phyloP scores from a whole-genome alignment of 1,139 yeast genomes.

The Scheffersomyces illinoinensis region DNA sequence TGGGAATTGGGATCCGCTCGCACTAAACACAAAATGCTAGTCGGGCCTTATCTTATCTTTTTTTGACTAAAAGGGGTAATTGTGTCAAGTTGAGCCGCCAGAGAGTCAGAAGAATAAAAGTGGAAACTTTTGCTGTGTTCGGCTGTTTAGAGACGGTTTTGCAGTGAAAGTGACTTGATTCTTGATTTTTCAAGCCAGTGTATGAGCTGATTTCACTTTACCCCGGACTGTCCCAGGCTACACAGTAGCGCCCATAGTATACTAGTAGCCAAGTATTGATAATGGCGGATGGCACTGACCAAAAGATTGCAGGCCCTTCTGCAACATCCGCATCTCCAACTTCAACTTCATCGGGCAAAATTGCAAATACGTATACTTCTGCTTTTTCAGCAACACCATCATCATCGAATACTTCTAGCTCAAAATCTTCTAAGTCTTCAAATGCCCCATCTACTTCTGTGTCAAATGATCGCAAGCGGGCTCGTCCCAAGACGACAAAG shows the following conservation, averaged over 20 bases:
- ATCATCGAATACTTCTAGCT: no score
- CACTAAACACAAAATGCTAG: background rate
- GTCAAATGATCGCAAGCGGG: conserved; percentile 1
- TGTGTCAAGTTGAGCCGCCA: background rate
- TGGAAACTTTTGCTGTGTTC: background rate
- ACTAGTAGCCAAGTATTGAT: background rate
- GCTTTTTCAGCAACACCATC: no score
- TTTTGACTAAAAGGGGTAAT: conserved; percentile 7
- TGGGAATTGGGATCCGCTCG: conserved; percentile 5
- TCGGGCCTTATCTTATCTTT: conserved; percentile 3
- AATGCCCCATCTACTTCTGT: background rate
- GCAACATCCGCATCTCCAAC: background rate
- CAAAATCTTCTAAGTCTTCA: background rate
- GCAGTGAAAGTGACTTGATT: background rate
- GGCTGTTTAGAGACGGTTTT: background rate
- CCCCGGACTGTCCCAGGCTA: background rate
- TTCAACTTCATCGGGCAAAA: background rate
- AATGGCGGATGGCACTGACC: background rate
- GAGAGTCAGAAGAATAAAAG: background rate
- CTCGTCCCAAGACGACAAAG: conserved; percentile 22
- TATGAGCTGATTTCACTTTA: background rate
- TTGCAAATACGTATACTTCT: no score
- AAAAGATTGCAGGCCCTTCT: background rate
- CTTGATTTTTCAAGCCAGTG: background rate
- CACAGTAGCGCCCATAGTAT: background rate